Base-by-base conservation (phyloP, 305 asterid genomes). In the Andrographis paniculata region DNA sequence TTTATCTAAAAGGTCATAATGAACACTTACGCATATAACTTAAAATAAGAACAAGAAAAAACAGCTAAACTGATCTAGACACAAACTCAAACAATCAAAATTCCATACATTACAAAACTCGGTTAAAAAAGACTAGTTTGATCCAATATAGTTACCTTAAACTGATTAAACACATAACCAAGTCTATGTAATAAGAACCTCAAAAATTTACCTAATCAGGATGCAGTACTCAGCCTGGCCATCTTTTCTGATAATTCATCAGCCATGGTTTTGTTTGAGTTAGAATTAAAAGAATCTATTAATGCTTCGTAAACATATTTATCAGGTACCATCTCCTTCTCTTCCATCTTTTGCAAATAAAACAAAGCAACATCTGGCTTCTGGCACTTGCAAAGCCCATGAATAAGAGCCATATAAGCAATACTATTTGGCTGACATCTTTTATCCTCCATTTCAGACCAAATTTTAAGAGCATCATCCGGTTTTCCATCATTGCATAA, bases 331-430 rank as follows among this genome's bases (percentile, higher is more conserved):
- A 78, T 69, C 42, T 66, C 64, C 65, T 62, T 78, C 61, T 59
- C 67, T 61, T 69, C 81, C 87, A 81, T 81, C 69, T 72, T 61
- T 53, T 66, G 57, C 66, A 78, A 64, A 64, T 67, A 81, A 47
- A 44, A 20, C 64, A 82, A 45, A 55, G 84, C 98, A 56, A 55
- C 71, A 60, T 71, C 80, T 23, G 73, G 73, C 64, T 70, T 73
- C 50, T 53, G 16, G 55, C 84, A 73, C 69, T 81, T 81, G 73
- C 84, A 81, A 47, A 81, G 82, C 63, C 89, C 93, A 33, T 57
- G 68, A 61, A 80, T 59, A 48, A 84, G 76, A 78, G 86, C 80
- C 89, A 78, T 76, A 59, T 71, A 81, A 55, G 84, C 64, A 63
- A 84, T 70, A 52, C 76, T 72, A 59, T 69, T 78, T 5, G 89